Evolutionary conservation across 768 basidiomycete species (phyloP), one percentile per base, ranked within the genome.

Genomic region (Boletus bicolor): DNA sequence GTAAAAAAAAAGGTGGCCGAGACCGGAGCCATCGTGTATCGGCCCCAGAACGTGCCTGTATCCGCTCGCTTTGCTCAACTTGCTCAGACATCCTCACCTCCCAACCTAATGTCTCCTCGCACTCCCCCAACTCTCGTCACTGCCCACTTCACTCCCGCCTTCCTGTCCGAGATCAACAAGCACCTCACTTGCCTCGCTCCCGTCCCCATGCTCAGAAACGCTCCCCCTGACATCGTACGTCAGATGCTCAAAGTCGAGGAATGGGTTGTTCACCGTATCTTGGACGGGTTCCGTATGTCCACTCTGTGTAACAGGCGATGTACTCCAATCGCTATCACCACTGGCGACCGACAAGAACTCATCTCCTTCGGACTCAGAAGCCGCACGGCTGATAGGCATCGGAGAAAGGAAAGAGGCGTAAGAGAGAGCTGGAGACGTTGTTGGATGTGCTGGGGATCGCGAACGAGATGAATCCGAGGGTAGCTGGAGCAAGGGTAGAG

Each of bases 91-190:
- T 24, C 43, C 21, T 50, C 43, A 42, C 24, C 34, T n/a, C 43
- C 26, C 35, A 32, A 26, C 17, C 54, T 59, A 59, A 39, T 64
- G 55, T 44, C 51, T 49, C 49, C 53, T 59, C 34, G 56, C 67
- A 32, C 67, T 68, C 32, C 64, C 67, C 67, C 67, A 66, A 24
- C 66, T 67, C 44, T 58, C 61, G 3, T 63, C 67, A 5, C 66
- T 67, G 2, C 57, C 66, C 1, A 24, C 57, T 26, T 68, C 66
- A 28, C 65, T 66, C 34, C 7, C 52, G 5, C 45, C 63, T 36
- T 54, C 61, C 4, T 49, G 62, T 28, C 41, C 62, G 7, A 42
- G 19, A 4, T 48, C 62, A 19, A 62, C 50, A 11, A 65, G 34
- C 10, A 55, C 58, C n/a, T 66, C 64, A 15, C 65, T 65, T 38